phyloP scores from a whole-genome alignment of 2,329 filamentous ascomycete species.

The Clonostachys rhizophaga region DNA sequence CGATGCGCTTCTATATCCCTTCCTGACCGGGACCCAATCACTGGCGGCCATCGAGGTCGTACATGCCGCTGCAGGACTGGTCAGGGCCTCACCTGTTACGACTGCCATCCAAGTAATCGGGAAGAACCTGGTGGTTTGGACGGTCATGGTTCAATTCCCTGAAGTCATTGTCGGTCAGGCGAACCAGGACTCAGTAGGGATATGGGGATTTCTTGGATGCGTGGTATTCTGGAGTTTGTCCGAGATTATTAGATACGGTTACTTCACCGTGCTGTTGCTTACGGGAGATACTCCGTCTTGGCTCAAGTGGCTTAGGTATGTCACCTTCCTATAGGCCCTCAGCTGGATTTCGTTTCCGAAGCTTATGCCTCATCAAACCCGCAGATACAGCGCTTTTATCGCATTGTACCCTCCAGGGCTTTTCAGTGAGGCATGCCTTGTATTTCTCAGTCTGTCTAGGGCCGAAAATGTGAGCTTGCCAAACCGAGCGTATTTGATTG shows the following conservation, averaged over 20 bases:
- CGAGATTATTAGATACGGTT: slow-evolving; percentile 3
- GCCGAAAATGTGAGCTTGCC: background rate
- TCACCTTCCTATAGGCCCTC: too few relatives aligned
- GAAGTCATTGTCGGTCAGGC: slow-evolving; percentile 2
- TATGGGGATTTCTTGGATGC: slow-evolving; percentile 2
- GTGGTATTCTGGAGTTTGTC: slow-evolving; percentile 2
- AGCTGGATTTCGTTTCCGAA: too few relatives aligned
- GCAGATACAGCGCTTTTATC: slow-evolving; percentile 2
- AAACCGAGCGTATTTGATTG: slow-evolving; percentile 1
- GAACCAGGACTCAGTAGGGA: background rate
- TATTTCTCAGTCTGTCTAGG: background rate
- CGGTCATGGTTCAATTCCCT: slow-evolving; percentile 3
- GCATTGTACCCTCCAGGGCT: slow-evolving; percentile 2
- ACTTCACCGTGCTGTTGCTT: slow-evolving; percentile 1
- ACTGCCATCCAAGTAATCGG: slow-evolving; percentile 5
- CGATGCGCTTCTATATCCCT: background rate
- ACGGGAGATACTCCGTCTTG: background rate
- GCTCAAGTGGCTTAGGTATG: slow-evolving; percentile 3
- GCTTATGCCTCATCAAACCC: too few relatives aligned
- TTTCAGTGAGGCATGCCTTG: slow-evolving; percentile 1
- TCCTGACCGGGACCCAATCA: slow-evolving; percentile 1
- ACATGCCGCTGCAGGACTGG: slow-evolving; percentile 2
- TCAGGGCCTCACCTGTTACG: slow-evolving; percentile 1
- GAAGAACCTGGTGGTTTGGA: slow-evolving; percentile 4
- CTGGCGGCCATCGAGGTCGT: slow-evolving; percentile 2